phyloP scores from a whole-genome alignment of 2,329 filamentous ascomycete genomes.

The Diplocarpon rosae region DNA sequence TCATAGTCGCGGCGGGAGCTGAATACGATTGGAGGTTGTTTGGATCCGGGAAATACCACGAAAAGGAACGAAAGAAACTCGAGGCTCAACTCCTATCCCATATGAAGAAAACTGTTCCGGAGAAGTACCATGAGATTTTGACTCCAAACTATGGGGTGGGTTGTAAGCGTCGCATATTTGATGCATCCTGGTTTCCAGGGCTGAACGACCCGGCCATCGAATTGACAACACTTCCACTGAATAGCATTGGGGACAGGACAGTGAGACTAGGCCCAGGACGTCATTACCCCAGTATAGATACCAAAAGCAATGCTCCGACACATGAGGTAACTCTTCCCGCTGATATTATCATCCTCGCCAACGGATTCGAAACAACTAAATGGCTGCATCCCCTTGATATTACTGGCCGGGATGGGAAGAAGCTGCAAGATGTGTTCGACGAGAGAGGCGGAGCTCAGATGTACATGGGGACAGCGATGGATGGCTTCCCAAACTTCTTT shows the following conservation, averaged over 20 bases:
- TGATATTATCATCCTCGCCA: conserved; percentile 46
- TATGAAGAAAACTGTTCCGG: conserved; percentile 37
- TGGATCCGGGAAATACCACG: conserved; percentile 30
- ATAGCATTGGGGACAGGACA: conserved; percentile 34
- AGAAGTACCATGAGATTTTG: conserved; percentile 46
- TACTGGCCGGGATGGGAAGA: conserved; percentile 35
- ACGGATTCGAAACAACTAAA: conserved; percentile 43
- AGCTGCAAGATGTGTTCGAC: conserved; percentile 41
- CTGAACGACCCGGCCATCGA: conserved; percentile 39
- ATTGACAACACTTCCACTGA: conserved; percentile 41
- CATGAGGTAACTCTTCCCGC: conserved; percentile 36
- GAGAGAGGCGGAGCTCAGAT: conserved; percentile 44
- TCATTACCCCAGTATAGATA: conserved; percentile 30
- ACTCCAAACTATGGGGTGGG: conserved; percentile 45
- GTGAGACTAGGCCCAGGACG: conserved; percentile 40
- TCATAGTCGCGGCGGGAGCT: conserved; percentile 30
- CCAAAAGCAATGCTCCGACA: conserved; percentile 15
- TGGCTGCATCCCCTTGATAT: conserved; percentile 45
- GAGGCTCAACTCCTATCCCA: conserved; percentile 33
- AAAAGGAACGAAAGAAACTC: conserved; percentile 31
- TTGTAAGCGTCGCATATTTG: conserved; percentile 46
- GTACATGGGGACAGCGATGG: conserved; percentile 45
- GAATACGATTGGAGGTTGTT: conserved; percentile 40
- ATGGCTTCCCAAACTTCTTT: conserved; percentile 50
- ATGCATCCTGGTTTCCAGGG: conserved; percentile 38